These are phyloP conservation scores for Meripilus lineatus DNA, from an alignment of 1,284 basidiomycete genomes.

Conservation along the genomic window DNA sequence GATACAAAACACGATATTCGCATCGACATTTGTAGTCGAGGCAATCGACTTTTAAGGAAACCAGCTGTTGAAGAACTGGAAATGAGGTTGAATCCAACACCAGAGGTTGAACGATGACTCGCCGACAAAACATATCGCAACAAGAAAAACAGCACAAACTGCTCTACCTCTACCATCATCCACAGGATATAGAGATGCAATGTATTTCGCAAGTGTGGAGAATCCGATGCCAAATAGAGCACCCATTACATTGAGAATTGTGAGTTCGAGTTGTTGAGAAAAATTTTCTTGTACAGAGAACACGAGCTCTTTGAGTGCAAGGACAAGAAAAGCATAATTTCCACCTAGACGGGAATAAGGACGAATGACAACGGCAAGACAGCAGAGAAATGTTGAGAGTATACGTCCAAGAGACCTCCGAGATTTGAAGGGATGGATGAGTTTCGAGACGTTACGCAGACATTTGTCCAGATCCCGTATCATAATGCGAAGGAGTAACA, in stretches of 20 bases:
- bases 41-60: constrained; percentile 40
- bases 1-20: constrained; percentile 45
- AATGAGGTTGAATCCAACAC: not conserved
- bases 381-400: constrained; percentile 42
- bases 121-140: constrained; percentile 39
- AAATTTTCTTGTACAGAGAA: constrained; percentile 44
- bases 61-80: constrained; percentile 29
- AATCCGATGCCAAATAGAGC: constrained; percentile 38
- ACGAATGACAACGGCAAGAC: constrained; percentile 34
- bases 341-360: constrained; percentile 40
- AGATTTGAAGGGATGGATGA: constrained; percentile 20
- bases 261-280: constrained; percentile 44
- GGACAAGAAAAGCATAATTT: constrained; percentile 36
- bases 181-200: constrained; percentile 27
- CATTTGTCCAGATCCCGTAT: too few species aligned
- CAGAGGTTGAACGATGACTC: constrained; percentile 14
- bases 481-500: too few species aligned
- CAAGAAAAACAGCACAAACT: constrained; percentile 37
- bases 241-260: constrained; percentile 39
- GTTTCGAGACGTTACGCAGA: too few species aligned
- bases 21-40: constrained; percentile 38
- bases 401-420: constrained; percentile 37
- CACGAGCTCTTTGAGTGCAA: constrained; percentile 43
- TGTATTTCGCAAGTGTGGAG: constrained; percentile 37
- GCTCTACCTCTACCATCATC: constrained; percentile 28